Percentiles rank a stretch among this genome's conserved stretches.
Evolutionary conservation across 768 basidiomycete genomes (phyloP).

Genomic region (Sporobolomyces pararoseus): DNA sequence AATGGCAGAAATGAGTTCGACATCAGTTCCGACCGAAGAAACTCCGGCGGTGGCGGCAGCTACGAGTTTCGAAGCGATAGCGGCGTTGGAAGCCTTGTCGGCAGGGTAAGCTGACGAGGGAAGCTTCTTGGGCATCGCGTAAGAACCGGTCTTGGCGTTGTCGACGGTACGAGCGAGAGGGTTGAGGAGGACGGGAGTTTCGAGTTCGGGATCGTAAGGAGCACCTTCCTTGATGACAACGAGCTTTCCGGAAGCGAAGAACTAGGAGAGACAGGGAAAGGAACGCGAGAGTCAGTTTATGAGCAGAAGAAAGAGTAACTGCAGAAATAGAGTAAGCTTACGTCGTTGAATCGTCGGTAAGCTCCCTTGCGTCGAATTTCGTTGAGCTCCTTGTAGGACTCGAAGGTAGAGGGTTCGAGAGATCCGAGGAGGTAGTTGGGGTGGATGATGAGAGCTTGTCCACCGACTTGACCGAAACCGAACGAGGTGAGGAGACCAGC

Average conservation of each 20-base stretch:
- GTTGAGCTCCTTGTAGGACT: constrained; percentile 69
- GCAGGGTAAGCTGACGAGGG: constrained; percentile 20
- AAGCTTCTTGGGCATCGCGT: constrained; percentile 68
- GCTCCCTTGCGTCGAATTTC: constrained; percentile 66
- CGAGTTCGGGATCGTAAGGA: constrained; percentile 74
- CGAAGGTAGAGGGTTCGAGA: constrained; percentile 71
- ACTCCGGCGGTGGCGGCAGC: constrained; percentile 31
- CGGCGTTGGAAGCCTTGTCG: constrained; percentile 16
- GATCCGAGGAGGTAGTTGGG: constrained; percentile 86
- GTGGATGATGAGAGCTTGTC: constrained; percentile 79
- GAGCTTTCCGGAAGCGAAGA: constrained; percentile 50
- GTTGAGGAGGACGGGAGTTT: constrained; percentile 71
- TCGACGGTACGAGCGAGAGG: constrained; percentile 66
- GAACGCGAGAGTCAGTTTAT: constrained; percentile 16
- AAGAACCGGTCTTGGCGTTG: constrained; percentile 74
- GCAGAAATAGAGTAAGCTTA: constrained; percentile 20
- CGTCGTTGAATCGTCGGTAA: constrained; percentile 47
- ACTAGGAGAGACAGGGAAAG: background rate
- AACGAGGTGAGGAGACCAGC: constrained; percentile 68
- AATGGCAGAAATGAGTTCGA: constrained; percentile 73
- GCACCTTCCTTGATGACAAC: constrained; percentile 93
- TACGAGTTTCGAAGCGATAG: constrained; percentile 34
- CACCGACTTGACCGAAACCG: constrained; percentile 98
- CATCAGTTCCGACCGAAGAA: constrained; percentile 48
- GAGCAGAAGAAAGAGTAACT: background rate